These are phyloP conservation scores for Euptelea pleiosperma DNA, from an alignment of 164 flowering plant genomes.

Conservation along the genomic window DNA sequence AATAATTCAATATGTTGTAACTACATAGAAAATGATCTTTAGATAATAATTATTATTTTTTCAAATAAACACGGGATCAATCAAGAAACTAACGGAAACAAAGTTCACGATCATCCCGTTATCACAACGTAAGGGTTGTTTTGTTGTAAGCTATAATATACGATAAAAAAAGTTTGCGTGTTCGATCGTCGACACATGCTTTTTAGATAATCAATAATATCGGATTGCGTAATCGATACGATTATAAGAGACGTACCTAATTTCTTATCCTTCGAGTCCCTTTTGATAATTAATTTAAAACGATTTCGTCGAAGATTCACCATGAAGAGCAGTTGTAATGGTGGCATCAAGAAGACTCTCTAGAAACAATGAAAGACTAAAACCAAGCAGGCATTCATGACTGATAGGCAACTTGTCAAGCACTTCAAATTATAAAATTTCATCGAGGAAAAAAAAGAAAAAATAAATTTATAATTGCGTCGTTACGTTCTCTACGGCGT, in stretches of 20 bases:
- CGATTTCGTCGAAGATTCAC: conserved; percentile 6
- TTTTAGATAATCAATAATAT: not conserved
- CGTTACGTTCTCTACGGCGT: too few relatives aligned
- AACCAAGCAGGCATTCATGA: not conserved
- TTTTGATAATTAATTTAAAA: not conserved
- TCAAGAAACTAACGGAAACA: too few relatives aligned
- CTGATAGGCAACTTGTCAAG: conserved; percentile 11
- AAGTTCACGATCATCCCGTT: too few relatives aligned
- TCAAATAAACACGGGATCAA: too few relatives aligned
- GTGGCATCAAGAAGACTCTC: conserved; percentile 2
- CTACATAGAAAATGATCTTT: too few relatives aligned
- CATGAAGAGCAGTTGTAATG: conserved; percentile 14
- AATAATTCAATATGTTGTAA: too few relatives aligned
- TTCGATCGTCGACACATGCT: not conserved
- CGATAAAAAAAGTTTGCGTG: not conserved
- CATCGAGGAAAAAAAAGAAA: too few relatives aligned
- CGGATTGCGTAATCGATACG: conserved; percentile 4
- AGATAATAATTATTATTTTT: too few relatives aligned
- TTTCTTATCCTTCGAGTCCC: not conserved
- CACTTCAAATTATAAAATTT: conserved; percentile 13
- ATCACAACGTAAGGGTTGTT: not conserved
- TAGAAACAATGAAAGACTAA: conserved; percentile 4
- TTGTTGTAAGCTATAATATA: not conserved
- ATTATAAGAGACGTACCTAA: not conserved
- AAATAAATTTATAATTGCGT: too few relatives aligned